Evolutionary conservation across 2,329 filamentous ascomycete genomes (phyloP), one percentile per base, ranked within the genome.

Genomic region (Periconia sp.): DNA sequence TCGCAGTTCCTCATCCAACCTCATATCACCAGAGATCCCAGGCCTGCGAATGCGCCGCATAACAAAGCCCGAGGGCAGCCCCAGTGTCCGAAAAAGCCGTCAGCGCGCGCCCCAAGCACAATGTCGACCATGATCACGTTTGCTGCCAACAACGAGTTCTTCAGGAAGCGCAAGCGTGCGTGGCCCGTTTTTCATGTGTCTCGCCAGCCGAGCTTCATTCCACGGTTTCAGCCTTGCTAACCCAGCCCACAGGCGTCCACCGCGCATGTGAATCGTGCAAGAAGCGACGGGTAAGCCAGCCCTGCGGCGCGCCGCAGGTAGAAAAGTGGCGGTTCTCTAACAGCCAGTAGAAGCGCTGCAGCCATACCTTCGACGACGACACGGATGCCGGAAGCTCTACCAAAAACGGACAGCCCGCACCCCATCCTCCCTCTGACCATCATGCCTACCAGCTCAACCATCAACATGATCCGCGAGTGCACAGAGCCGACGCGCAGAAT

Each of bases 41-140:
- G 50, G 51, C 52, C 48, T 29, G 38, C 30, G 45, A 29, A 42
- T 40, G 37, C 46, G 49, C 43, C 41, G 49, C 32, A n/a, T n/a
- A n/a, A n/a, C 24, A 33, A 39, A 24, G 33, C 46, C 26, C 13
- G 19, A 12, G 17, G 24, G 19, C 42, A 48, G n/a, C 33, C 40
- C 29, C 39, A 45, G 46, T 26, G 38, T 43, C 18, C 36, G 22
- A 10, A 35, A 9, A 18, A 22, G 17, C 16, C 21, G 32, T 41
- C 30, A 34, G 29, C 35, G 47, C 50, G 38, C 43, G 23, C 38
- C 13, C 25, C 28, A 21, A 40, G 33, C 48, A 41, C 40, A 50
- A 72, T 73, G 70, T 70, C 68, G 32, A 68, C 63, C 17, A 71
- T 73, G 61, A 71, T 72, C 42, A 74, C 70, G 19, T 74, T 74